Conservation (phyloP, 768 basidiomycete species). For the Tulasnella sp. region DNA sequence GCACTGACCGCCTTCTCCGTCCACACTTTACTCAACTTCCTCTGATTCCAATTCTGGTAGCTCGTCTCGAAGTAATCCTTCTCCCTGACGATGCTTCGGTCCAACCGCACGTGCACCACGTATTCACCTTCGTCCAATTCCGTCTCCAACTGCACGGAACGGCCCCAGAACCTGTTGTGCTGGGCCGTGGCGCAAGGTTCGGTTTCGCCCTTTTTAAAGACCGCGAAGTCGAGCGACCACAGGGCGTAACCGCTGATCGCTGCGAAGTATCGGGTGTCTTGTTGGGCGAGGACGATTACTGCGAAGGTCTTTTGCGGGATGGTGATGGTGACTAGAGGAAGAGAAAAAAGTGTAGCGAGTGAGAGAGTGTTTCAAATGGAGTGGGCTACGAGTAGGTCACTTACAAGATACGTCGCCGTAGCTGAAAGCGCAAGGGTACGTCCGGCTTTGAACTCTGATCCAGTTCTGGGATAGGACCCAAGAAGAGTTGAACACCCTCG, state of each 20-base stretch:
- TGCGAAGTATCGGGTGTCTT: constrained; percentile 49
- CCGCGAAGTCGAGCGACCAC: constrained; percentile 51
- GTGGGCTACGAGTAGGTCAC: too few relatives aligned
- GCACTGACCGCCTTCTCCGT: constrained; percentile 13
- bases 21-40: constrained; percentile 23
- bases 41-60: constrained; percentile 15
- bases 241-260: constrained; percentile 44
- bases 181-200: constrained; percentile 30
- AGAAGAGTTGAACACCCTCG: constrained; percentile 46
- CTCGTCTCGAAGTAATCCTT: constrained; percentile 23
- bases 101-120: constrained; percentile 34
- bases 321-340: constrained; percentile 44
- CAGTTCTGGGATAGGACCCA: constrained; percentile 51
- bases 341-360: neutral
- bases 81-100: neutral
- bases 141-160: constrained; percentile 32
- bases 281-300: constrained; percentile 51
- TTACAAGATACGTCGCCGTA: constrained; percentile 54
- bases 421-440: constrained; percentile 48
- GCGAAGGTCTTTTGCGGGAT: constrained; percentile 43
- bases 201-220: constrained; percentile 49
- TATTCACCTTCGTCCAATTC: constrained; percentile 36
- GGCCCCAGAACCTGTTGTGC: constrained; percentile 32
- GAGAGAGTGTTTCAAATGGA: too few relatives aligned
- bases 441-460: constrained; percentile 44